These are phyloP conservation scores for Sarcodon aspratus DNA, from an alignment of 768 basidiomycete species.

Conservation along the genomic window DNA sequence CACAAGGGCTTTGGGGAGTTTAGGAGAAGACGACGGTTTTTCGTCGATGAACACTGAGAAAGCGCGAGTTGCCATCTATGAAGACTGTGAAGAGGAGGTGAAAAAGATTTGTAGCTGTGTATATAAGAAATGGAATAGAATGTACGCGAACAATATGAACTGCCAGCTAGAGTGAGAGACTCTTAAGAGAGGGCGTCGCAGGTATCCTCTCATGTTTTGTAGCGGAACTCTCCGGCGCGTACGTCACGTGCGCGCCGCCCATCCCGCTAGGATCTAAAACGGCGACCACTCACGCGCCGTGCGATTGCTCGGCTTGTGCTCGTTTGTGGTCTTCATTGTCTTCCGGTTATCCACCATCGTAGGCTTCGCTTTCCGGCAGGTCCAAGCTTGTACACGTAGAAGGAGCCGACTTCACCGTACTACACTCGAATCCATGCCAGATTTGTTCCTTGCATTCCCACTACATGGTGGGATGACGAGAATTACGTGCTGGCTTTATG, in stretches of 20 bases:
- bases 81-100: not conserved
- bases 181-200: no score
- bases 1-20: no score
- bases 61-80: conserved; percentile 6
- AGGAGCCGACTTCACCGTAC: not conserved
- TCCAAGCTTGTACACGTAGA: not conserved
- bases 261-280: conserved; percentile 4
- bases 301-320: not conserved
- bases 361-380: no score
- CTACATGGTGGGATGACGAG: not conserved
- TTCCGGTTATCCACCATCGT: no score
- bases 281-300: not conserved
- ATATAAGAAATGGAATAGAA: no score
- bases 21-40: conserved; percentile 1
- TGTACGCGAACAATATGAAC: no score
- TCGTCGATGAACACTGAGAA: conserved; percentile 17
- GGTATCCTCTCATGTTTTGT: no score
- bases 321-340: not conserved
- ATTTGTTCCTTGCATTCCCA: not conserved
- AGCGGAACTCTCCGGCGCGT: conserved; percentile 1
- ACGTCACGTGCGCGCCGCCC: conserved; percentile 4
- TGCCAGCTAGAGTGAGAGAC: no score
- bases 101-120: not conserved
- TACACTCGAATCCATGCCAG: not conserved
- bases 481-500: not conserved